Evolutionary conservation across 139 green algal species (phyloP).

Genomic region (Chlamydomonas schloesseri): DNA sequence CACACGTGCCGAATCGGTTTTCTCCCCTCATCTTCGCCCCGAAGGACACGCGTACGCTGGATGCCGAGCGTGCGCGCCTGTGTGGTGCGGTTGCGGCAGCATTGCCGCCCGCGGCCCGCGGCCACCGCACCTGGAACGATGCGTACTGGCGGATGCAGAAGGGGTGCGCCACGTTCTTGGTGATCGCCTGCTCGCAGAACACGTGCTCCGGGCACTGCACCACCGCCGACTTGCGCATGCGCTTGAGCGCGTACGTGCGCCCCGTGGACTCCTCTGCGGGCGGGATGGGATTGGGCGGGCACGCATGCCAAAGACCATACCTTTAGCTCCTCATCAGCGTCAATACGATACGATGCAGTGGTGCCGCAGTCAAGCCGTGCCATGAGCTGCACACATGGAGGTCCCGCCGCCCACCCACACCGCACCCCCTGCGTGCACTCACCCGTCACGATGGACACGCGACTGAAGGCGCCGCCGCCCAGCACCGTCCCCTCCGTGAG

Average conservation of each 20-base stretch:
- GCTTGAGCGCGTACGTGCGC: constrained; percentile 92
- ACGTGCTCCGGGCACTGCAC: constrained; percentile 95
- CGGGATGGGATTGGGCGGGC: background rate
- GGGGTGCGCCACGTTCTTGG: constrained; percentile 92
- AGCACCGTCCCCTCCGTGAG: constrained; percentile 88
- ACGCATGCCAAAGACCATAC: too few relatives aligned
- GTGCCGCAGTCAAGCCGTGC: too few relatives aligned
- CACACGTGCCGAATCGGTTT: too few relatives aligned
- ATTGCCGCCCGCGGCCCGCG: too few relatives aligned
- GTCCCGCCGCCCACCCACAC: too few relatives aligned
- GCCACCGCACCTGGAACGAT: constrained; percentile 81
- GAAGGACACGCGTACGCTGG: too few relatives aligned
- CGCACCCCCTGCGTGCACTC: background rate
- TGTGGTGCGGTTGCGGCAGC: too few relatives aligned
- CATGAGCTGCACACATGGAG: too few relatives aligned
- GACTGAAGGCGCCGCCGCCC: constrained; percentile 89
- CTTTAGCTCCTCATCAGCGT: too few relatives aligned
- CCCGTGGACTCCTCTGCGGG: constrained; percentile 70
- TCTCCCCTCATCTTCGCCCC: too few relatives aligned
- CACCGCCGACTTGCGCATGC: constrained; percentile 92
- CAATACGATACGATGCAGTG: too few relatives aligned
- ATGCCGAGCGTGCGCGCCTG: too few relatives aligned
- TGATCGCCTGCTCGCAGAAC: constrained; percentile 96
- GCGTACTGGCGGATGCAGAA: constrained; percentile 97
- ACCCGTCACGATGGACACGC: constrained; percentile 82